Base-by-base conservation (phyloP, 305 asterid species). In the Fraxinus greggii region DNA sequence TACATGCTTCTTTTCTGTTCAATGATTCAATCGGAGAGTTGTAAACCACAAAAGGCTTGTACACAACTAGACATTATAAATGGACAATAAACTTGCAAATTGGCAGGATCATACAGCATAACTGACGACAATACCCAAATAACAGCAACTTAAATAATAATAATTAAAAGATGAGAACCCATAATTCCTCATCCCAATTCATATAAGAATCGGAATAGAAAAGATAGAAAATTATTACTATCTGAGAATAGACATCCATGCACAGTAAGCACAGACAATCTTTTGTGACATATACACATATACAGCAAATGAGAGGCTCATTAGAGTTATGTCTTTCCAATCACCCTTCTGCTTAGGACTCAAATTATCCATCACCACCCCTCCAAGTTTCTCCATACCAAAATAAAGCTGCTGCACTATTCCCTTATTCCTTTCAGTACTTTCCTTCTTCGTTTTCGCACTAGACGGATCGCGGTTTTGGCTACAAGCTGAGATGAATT, bases 221-320 rank as follows among this genome's bases (percentile, higher is more conserved):
- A 59, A 59, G 28, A 59, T 2, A 21, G 28, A 59, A 59, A 19
- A 23, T 61, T 61, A 5, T 54, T 63, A 63, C 72, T 63, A 63
- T 75, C 87, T 76, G 51, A 76, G 56, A 85, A 88, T 85, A 67
- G 94, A 89, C 86, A 92, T 87, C 97, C 94, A 94, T n/a, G 84
- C 91, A 90, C 98, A 95, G 76, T 95, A 94, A 83, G 97, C 94
- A 90, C 98, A 94, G 4, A 95, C 98, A 86, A 94, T 86, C 91
- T 92, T 93, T 89, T 95, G 99, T 13, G 99, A 93, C 83, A 95
- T 92, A 63, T 95, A 95, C 8, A 95, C 86, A 87, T 95, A 95
- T 1, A 95, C 90, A 84, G 97, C 98, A 91, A 95, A 94, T 21
- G 99, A 94, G 12, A 95, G 87, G 59, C 99, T 87, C 94, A 94